A percentile compares a stretch with the other conserved stretches of the same genome.
phyloP scores from a whole-genome alignment of 495 filamentous ascomycete genomes.

The Aspergillus sclerotiicarbonarius region DNA sequence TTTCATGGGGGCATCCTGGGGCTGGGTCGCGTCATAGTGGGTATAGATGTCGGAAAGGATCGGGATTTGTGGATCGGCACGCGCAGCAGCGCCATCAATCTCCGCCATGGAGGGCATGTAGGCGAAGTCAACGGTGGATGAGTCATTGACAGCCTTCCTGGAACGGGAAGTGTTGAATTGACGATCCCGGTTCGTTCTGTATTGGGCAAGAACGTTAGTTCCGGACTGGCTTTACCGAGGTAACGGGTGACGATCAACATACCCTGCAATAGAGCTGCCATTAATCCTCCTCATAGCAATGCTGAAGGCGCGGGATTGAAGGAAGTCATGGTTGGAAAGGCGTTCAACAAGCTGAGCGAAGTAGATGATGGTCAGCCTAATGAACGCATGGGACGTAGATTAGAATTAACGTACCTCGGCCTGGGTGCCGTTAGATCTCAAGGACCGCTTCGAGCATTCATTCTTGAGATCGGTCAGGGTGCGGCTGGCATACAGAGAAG shows the following conservation, averaged over 20 bases:
- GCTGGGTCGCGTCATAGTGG: slow-evolving; percentile 22
- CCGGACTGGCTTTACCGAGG: slow-evolving; percentile 3
- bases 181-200: slow-evolving; percentile 36
- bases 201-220: slow-evolving; percentile 22
- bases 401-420: slow-evolving; percentile 33
- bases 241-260: slow-evolving; percentile 15
- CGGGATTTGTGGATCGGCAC: slow-evolving; percentile 45
- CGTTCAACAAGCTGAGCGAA: slow-evolving; percentile 46
- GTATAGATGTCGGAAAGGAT: slow-evolving; percentile 50
- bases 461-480: slow-evolving; percentile 39
- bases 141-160: slow-evolving; percentile 54
- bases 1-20: slow-evolving; percentile 43
- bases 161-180: slow-evolving; percentile 60
- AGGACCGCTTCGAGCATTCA: slow-evolving; percentile 39
- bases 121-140: slow-evolving; percentile 62
- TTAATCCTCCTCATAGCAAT: slow-evolving; percentile 51
- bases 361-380: slow-evolving; percentile 10
- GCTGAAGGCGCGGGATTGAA: slow-evolving; percentile 53
- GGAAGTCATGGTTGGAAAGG: slow-evolving; percentile 52
- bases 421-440: slow-evolving; percentile 34
- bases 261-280: slow-evolving; percentile 41
- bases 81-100: slow-evolving; percentile 31
- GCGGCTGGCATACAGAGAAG: slow-evolving; percentile 36
- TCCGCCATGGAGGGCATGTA: slow-evolving; percentile 56
- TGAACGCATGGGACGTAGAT: not conserved